Evolutionary conservation across 371 early-diverging fungal genomes (phyloP), one percentile per base, ranked within the genome.

Genomic region (Amoeboaphelidium protococcarum): DNA sequence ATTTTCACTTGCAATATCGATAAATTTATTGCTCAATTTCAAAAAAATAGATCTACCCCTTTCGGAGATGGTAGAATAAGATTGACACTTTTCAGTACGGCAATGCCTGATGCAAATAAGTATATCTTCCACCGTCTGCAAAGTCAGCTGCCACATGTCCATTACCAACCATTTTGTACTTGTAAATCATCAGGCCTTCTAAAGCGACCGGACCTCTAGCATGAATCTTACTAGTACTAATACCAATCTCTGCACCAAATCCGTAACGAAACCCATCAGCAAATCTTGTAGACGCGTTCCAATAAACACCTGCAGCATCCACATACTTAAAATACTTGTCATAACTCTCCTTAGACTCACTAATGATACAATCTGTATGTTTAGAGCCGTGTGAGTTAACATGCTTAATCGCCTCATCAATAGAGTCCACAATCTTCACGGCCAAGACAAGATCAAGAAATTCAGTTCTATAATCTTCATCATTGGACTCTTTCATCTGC

Each of bases 201-300:
- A 94, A 61, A 0, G 91, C 95, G 12, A 91, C 95, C 2, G 95
- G 95, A 0, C 95, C 95, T 50, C 95, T 73, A 10, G 91, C 90
- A 59, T 94, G 95, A 0, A 89, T 91, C 67, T 91, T 91, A 72
- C 89, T 94, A 31, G 95, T 94, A 52, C 81, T 80, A 12, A 80
- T 87, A 26, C 92, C 92, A 42, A 94, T 83, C 65, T 91, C 95
- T 1, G 90, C 82, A 26, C 95, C 91, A 61, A 91, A 91, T 3
- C 90, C 90, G 60, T 88, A 94, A 42, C 95, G 71, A 74, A 91
- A 94, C 2, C 95, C 95, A 59, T 94, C 95, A 23, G 95, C 87
- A 61, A 94, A 91, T 21, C 95, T 69, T 19, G 90, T 89, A 52
- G 76, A 76, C 1, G 89, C 89, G 56, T 94, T 94, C 85, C 86